Evolutionary conservation across 331 rosid genomes (phyloP).

Genomic region (Quercus tomentella): DNA sequence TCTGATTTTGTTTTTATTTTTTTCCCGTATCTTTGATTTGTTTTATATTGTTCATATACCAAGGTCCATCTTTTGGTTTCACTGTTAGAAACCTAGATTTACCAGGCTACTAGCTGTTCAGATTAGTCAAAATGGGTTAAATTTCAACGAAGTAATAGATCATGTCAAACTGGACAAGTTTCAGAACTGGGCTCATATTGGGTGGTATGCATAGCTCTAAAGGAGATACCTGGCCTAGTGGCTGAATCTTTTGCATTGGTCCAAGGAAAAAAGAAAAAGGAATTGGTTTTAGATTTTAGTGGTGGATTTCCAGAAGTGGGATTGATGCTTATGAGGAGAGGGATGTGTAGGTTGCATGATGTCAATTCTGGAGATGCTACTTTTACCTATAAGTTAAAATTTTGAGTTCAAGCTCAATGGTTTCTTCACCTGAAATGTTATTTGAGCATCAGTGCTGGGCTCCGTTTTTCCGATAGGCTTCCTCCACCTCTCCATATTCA

Average conservation of each 20-base stretch:
- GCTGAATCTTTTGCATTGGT: neutral
- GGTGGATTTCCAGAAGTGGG: too few relatives aligned
- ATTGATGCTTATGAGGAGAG: too few relatives aligned
- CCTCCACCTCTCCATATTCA: neutral
- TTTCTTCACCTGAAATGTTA: neutral
- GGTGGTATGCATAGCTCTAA: neutral
- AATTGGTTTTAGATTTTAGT: too few relatives aligned
- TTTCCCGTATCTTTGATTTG: neutral
- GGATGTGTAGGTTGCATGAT: too few relatives aligned
- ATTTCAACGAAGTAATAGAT: neutral
- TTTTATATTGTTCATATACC: neutral
- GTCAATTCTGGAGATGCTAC: neutral
- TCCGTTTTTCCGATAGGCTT: neutral
- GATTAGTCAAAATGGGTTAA: neutral
- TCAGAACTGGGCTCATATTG: neutral
- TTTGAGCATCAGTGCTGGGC: neutral
- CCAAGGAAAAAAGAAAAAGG: neutral
- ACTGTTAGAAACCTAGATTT: neutral
- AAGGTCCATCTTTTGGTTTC: neutral
- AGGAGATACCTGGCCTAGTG: neutral
- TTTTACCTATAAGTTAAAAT: neutral
- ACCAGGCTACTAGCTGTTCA: neutral
- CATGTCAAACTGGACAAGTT: neutral
- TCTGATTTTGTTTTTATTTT: neutral
- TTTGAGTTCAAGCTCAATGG: neutral